phyloP scores from a whole-genome alignment of 164 flowering plant genomes.

The Nelumbo lutea region DNA sequence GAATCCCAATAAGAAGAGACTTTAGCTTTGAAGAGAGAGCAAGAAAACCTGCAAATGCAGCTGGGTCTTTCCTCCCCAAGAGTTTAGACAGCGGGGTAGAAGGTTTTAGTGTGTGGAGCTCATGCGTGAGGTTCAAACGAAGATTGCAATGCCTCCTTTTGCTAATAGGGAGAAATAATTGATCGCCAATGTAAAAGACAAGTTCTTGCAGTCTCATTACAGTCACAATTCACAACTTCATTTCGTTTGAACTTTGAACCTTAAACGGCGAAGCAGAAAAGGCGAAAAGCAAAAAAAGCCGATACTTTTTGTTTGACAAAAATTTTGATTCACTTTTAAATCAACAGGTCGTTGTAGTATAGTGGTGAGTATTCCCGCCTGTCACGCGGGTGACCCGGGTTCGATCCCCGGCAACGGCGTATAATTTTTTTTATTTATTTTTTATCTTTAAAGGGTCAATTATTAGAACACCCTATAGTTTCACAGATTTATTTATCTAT shows the following conservation, averaged over 20 bases:
- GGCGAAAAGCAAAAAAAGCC: too few relatives aligned
- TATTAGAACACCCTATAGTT: too few relatives aligned
- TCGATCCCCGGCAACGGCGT: constrained; percentile 37
- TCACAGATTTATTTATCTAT: too few relatives aligned
- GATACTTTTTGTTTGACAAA: too few relatives aligned
- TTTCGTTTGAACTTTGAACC: background rate
- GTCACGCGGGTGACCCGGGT: constrained; percentile 36
- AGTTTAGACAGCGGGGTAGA: background rate
- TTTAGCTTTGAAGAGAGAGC: constrained; percentile 20
- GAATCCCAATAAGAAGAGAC: constrained; percentile 23
- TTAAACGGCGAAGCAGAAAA: too few relatives aligned
- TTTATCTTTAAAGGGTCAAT: too few relatives aligned
- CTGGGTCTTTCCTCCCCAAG: constrained; percentile 6
- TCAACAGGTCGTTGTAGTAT: background rate
- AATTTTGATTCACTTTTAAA: too few relatives aligned
- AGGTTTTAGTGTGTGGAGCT: constrained; percentile 1
- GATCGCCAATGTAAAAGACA: too few relatives aligned
- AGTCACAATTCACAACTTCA: background rate
- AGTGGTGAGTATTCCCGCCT: constrained; percentile 29
- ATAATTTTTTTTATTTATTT: too few relatives aligned
- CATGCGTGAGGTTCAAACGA: background rate
- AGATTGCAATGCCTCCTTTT: background rate
- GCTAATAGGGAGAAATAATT: background rate
- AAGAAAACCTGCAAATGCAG: constrained; percentile 24
- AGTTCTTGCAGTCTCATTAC: constrained; percentile 3